phyloP scores from a whole-genome alignment of 768 basidiomycete genomes.

The Chalciporus pseudorubinellus region DNA sequence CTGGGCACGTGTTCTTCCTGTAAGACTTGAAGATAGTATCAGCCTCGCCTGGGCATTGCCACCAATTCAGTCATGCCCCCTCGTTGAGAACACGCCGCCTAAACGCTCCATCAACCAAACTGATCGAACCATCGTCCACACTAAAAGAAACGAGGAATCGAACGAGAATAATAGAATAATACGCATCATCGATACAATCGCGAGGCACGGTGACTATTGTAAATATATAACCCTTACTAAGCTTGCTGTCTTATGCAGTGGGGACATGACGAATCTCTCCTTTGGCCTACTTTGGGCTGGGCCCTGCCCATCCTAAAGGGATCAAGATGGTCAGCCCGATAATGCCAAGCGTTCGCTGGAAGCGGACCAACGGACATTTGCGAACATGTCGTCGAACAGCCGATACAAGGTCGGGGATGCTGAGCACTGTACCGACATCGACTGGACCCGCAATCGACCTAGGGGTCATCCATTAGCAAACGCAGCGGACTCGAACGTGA shows the following conservation, averaged over 20 bases:
- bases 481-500: conserved; percentile 25
- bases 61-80: conserved; percentile 10
- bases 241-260: conserved; percentile 19
- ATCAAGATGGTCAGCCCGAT: conserved; percentile 15
- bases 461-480: conserved; percentile 5
- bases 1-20: conserved; percentile 9
- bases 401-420: conserved; percentile 35
- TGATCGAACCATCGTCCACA: conserved; percentile 11
- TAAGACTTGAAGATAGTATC: neutral
- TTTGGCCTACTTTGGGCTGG: conserved; percentile 17
- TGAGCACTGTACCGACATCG: conserved; percentile 43
- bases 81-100: conserved; percentile 27
- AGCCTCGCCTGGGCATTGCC: conserved; percentile 3
- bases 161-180: conserved; percentile 19
- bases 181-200: conserved; percentile 14
- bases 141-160: neutral
- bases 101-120: conserved; percentile 4
- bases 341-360: neutral
- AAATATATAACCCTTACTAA: neutral
- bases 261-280: conserved; percentile 17
- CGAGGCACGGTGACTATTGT: neutral
- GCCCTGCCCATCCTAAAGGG: conserved; percentile 23
- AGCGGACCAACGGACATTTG: conserved; percentile 35
- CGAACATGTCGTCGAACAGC: conserved; percentile 38
- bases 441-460: conserved; percentile 44